A percentile compares a stretch with the other conserved stretches of the same genome.
phyloP scores from a whole-genome alignment of 2,329 filamentous ascomycete species.

The Pseudogymnoascus sp. region DNA sequence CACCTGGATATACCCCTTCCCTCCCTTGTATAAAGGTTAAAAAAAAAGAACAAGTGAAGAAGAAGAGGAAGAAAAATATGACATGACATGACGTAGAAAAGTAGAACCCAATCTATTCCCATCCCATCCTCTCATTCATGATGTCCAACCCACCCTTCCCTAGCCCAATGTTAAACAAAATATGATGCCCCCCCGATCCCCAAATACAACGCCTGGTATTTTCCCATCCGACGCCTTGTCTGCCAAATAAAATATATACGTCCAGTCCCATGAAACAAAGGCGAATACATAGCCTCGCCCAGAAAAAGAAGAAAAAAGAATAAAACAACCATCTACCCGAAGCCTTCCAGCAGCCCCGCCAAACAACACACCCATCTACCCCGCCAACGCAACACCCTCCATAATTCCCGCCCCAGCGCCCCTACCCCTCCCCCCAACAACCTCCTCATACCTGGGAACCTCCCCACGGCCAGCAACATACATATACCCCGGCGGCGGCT shows the following conservation, averaged over 20 bases:
- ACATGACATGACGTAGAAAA: too few relatives aligned
- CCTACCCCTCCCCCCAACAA: not conserved
- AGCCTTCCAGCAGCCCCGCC: too few relatives aligned
- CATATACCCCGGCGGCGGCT: conserved; percentile 65
- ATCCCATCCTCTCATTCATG: not conserved
- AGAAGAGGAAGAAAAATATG: too few relatives aligned
- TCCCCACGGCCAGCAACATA: not conserved
- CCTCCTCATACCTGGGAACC: not conserved
- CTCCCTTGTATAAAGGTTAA: too few relatives aligned
- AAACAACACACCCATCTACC: not conserved
- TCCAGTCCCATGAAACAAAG: not conserved
- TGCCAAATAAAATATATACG: not conserved
- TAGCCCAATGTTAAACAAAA: not conserved
- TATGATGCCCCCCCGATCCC: not conserved
- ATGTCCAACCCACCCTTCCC: not conserved
- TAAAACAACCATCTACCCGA: too few relatives aligned
- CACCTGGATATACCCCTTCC: too few relatives aligned
- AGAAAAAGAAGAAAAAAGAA: too few relatives aligned
- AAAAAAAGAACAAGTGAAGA: too few relatives aligned
- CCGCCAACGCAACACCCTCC: not conserved
- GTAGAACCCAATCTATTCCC: too few relatives aligned
- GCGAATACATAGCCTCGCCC: too few relatives aligned
- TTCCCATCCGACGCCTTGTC: not conserved
- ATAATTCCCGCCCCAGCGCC: not conserved
- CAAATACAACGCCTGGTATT: not conserved